These are phyloP conservation scores for Fusarium sublunatum DNA, from an alignment of 2,329 filamentous ascomycete species.

Conservation along the genomic window DNA sequence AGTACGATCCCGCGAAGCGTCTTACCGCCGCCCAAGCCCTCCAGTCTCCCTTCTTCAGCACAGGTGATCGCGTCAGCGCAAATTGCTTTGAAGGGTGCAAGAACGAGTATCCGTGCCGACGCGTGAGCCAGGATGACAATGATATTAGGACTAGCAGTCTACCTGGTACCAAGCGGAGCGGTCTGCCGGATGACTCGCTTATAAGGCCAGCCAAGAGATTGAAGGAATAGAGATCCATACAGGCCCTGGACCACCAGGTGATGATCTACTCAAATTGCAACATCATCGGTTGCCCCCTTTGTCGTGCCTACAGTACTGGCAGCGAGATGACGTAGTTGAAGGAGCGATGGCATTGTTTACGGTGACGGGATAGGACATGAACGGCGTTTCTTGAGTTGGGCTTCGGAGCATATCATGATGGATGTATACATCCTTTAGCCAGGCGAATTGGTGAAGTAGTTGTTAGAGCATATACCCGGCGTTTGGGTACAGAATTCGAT, in stretches of 20 bases:
- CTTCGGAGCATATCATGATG: conserved; percentile 3
- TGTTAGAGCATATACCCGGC: conserved; percentile 34
- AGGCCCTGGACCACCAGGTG: neutral
- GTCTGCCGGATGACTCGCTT: conserved; percentile 82
- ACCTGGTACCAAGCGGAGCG: conserved; percentile 90
- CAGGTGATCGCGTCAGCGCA: conserved; percentile 75
- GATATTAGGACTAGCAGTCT: conserved; percentile 92
- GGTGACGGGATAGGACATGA: neutral
- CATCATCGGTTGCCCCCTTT: neutral
- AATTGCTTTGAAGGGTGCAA: conserved; percentile 94
- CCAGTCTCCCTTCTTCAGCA: conserved; percentile 89
- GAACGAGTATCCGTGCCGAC: conserved; percentile 87
- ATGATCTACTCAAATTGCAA: no score
- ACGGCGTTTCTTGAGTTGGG: conserved; percentile 29
- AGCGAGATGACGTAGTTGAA: neutral
- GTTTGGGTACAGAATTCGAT: conserved; percentile 11
- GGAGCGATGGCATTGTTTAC: neutral
- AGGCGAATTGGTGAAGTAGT: neutral
- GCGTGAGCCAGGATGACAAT: conserved; percentile 94
- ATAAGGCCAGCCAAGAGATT: conserved; percentile 70
- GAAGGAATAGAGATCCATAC: conserved; percentile 59
- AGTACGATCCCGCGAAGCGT: conserved; percentile 91
- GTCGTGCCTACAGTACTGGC: neutral
- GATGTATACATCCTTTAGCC: neutral
- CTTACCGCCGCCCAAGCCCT: conserved; percentile 89